Evolutionary conservation across 805 yeast species (phyloP).

Genomic region (Lipomyces sp.): DNA sequence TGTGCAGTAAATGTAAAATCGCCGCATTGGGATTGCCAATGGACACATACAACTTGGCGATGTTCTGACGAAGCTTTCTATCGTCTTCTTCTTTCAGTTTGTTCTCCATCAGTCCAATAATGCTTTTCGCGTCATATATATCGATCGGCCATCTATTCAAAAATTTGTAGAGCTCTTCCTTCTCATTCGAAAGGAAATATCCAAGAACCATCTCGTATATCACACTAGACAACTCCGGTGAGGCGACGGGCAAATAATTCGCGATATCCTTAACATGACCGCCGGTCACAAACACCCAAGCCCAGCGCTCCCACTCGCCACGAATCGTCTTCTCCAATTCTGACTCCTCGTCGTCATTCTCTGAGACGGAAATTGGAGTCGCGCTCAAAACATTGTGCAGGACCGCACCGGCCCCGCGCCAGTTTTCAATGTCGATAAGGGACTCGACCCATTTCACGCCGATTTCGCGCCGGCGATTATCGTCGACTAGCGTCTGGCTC

Average conservation of each 20-base stretch:
- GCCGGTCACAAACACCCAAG: conserved; percentile 50
- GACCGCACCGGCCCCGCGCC: conserved; percentile 56
- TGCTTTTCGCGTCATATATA: conserved; percentile 47
- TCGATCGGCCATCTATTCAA: conserved; percentile 56
- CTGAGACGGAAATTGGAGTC: conserved; percentile 14
- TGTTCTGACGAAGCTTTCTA: conserved; percentile 16
- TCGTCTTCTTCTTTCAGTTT: conserved; percentile 39
- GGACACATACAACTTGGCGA: conserved; percentile 50
- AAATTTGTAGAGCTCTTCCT: conserved; percentile 43
- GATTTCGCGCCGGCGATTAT: conserved; percentile 50
- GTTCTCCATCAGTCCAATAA: conserved; percentile 50
- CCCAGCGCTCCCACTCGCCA: conserved; percentile 65
- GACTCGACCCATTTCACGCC: conserved; percentile 56
- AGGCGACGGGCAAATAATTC: conserved; percentile 54
- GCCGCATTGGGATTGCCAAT: conserved; percentile 61
- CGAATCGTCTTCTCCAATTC: conserved; percentile 29
- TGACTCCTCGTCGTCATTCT: conserved; percentile 31
- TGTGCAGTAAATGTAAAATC: conserved; percentile 55
- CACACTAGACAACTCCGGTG: conserved; percentile 38
- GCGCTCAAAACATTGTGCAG: conserved; percentile 41
- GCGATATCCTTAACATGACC: conserved; percentile 49
- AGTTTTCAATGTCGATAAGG: conserved; percentile 42
- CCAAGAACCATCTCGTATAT: conserved; percentile 50
- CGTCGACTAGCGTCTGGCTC: conserved; percentile 54
- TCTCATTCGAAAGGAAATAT: conserved; percentile 45